A percentile compares a stretch with the other conserved stretches of the same genome.
These are phyloP conservation scores for Boletus coccyginus DNA, from an alignment of 768 basidiomycete genomes.

Conservation along the genomic window DNA sequence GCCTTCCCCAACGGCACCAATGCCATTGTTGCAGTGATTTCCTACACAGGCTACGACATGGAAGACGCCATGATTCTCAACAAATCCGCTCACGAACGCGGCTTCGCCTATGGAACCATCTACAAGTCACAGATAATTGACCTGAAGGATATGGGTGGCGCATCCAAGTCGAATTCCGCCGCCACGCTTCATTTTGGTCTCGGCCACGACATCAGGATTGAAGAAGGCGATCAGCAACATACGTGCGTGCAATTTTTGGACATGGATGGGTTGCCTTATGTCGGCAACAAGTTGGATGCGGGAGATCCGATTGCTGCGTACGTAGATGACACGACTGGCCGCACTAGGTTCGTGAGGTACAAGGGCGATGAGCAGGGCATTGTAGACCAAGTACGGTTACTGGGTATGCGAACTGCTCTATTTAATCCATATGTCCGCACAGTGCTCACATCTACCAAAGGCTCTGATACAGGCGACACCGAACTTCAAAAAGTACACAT, in stretches of 20 bases:
- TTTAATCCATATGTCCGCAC: not conserved
- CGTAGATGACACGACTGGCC: slow-evolving; percentile 77
- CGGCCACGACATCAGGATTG: slow-evolving; percentile 64
- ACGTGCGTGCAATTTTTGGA: slow-evolving; percentile 58
- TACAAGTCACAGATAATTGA: slow-evolving; percentile 95
- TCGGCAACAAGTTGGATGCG: slow-evolving; percentile 65
- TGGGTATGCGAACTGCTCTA: slow-evolving; percentile 51
- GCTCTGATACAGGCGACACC: slow-evolving; percentile 80
- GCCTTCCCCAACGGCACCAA: slow-evolving; percentile 98
- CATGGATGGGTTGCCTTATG: slow-evolving; percentile 77
- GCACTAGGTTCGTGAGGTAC: slow-evolving; percentile 88
- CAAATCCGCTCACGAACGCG: slow-evolving; percentile 97
- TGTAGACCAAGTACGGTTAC: slow-evolving; percentile 86
- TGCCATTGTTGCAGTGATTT: slow-evolving; percentile 98
- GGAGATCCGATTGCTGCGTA: slow-evolving; percentile 88
- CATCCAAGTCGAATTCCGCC: slow-evolving; percentile 51
- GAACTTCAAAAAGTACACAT: slow-evolving; percentile 92
- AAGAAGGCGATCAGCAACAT: slow-evolving; percentile 47
- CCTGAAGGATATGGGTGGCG: slow-evolving; percentile 74
- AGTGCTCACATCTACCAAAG: slow-evolving; percentile 38
- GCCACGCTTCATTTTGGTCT: slow-evolving; percentile 89
- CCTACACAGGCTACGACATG: slow-evolving; percentile 99
- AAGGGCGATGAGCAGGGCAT: slow-evolving; percentile 93
- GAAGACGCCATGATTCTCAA: slow-evolving; percentile 99
- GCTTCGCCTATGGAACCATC: slow-evolving; percentile 94